Conservation (phyloP, 352 stramenopile species). For the Globisporangium viniferum region DNA sequence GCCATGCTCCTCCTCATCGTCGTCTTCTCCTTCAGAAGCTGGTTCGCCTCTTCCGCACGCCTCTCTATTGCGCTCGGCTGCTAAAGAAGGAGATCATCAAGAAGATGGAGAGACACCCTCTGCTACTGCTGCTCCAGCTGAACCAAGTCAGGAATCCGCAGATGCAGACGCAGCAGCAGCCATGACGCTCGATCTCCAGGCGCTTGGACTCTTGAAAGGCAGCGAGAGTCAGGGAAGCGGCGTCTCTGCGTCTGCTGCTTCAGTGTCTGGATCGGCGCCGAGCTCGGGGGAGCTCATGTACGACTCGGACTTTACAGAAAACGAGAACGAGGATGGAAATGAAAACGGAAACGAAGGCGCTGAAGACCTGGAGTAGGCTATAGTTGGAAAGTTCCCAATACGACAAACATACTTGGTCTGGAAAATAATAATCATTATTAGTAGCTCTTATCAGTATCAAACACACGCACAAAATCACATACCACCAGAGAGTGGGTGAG, state of each 20-base stretch:
- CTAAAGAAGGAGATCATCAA: neutral
- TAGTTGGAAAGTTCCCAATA: neutral
- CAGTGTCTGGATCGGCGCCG: neutral
- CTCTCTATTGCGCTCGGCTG: neutral
- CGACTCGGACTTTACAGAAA: constrained; percentile 28
- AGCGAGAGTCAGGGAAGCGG: constrained; percentile 1
- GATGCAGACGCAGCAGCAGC: neutral
- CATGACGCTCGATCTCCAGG: neutral
- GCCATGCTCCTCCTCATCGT: neutral
- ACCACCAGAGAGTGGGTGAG: neutral
- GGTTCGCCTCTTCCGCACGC: neutral
- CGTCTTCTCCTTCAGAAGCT: neutral
- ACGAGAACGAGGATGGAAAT: constrained; percentile 1
- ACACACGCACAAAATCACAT: neutral
- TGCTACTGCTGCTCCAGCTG: neutral
- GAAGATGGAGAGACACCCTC: neutral
- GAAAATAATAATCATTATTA: neutral
- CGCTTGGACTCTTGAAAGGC: neutral
- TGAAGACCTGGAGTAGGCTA: neutral
- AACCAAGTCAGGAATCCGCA: neutral
- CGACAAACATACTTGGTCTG: neutral
- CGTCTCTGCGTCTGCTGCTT: neutral
- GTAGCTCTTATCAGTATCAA: neutral
- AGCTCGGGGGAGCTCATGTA: constrained; percentile 11
- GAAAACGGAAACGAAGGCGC: neutral